These are phyloP conservation scores for Allomyces javanicus DNA, from an alignment of 192 early-diverging fungal species.

Conservation along the genomic window DNA sequence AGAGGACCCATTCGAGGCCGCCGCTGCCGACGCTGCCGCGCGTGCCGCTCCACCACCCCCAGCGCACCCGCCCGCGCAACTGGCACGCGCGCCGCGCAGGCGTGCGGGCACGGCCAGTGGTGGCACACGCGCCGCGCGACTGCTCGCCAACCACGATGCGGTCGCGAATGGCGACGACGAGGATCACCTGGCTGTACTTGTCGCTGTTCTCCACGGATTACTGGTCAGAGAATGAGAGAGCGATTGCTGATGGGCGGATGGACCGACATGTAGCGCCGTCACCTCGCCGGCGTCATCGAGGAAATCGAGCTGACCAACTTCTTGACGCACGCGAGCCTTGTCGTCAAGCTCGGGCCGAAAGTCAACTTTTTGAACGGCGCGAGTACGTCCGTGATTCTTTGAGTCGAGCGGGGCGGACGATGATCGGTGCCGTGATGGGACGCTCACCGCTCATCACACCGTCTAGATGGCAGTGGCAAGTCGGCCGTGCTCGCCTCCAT, in stretches of 20 bases:
- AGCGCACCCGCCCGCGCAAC: too few relatives aligned
- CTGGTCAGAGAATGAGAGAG: too few relatives aligned
- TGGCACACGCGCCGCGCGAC: too few relatives aligned
- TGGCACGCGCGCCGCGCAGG: too few relatives aligned
- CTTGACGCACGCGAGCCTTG: conserved; percentile 80
- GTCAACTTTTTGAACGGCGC: conserved; percentile 92
- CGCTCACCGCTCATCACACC: neutral
- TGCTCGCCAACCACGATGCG: too few relatives aligned
- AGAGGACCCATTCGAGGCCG: too few relatives aligned
- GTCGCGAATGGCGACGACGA: too few relatives aligned
- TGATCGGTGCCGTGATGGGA: neutral
- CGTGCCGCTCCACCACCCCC: neutral
- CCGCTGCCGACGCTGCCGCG: neutral
- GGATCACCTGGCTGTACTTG: too few relatives aligned
- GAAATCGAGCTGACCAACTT: conserved; percentile 68
- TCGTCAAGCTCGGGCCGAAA: conserved; percentile 56
- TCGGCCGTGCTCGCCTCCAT: conserved; percentile 84
- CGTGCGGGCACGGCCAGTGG: too few relatives aligned
- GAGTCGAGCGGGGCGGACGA: neutral
- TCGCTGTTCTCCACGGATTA: too few relatives aligned
- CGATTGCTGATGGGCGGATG: too few relatives aligned
- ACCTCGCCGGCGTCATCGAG: conserved; percentile 50
- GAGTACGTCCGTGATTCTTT: neutral
- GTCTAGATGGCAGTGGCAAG: conserved; percentile 51
- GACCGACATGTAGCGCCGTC: too few relatives aligned